Percentiles rank a stretch among this genome's conserved stretches.
Evolutionary conservation across 2,329 filamentous ascomycete species (phyloP).

Genomic region (Trichoderma simmonsii): DNA sequence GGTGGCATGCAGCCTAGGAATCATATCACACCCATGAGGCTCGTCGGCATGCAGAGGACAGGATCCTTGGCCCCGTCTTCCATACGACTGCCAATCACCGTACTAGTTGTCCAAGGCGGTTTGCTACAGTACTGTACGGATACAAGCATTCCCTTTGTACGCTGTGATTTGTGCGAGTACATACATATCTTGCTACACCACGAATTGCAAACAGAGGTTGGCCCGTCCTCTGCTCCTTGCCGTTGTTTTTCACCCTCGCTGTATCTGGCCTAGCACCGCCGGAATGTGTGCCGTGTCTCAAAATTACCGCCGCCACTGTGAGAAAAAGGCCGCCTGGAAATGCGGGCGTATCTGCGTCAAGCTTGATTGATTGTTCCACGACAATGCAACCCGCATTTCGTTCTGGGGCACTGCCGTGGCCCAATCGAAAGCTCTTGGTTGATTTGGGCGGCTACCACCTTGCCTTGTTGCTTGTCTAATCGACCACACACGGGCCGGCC

Average conservation of each 20-base stretch:
- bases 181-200: not conserved
- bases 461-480: not conserved
- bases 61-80: not conserved
- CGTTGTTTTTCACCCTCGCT: not conserved
- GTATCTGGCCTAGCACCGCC: not conserved
- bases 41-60: not conserved
- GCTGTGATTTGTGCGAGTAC: not conserved
- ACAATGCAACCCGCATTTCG: not conserved
- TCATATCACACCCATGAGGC: not conserved
- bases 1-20: not conserved
- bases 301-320: slow-evolving; percentile 3
- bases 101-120: not conserved
- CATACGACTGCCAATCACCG: not conserved
- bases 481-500: not conserved
- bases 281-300: slow-evolving; percentile 9
- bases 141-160: not conserved
- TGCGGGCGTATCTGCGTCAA: slow-evolving; percentile 7
- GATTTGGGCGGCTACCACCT: not conserved
- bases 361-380: not conserved
- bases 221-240: not conserved
- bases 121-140: not conserved
- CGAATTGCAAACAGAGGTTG: not conserved
- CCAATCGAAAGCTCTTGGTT: not conserved
- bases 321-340: not conserved
- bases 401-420: not conserved